Percentiles rank a stretch among this genome's conserved stretches.
These are phyloP conservation scores for Radiomyces spectabilis DNA, from an alignment of 192 early-diverging fungal species.

Conservation along the genomic window DNA sequence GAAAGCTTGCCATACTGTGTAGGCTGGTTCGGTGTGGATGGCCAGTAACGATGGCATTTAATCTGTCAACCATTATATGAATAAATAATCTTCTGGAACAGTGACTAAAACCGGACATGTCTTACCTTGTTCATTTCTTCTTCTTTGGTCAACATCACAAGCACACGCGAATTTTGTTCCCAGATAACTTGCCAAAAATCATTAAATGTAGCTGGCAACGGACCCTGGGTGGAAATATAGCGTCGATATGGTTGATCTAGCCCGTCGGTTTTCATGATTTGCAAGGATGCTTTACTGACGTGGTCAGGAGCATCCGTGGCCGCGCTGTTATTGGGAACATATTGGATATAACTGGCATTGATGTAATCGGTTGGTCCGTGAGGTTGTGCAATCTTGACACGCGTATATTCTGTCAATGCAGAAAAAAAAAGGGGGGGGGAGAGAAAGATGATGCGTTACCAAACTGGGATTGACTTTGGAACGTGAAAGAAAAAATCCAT, in stretches of 20 bases:
- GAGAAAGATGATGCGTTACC: no score
- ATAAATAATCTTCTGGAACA: background rate
- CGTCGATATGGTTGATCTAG: conserved; percentile 12
- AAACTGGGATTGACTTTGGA: no score
- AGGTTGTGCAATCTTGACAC: conserved; percentile 22
- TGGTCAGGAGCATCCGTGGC: conserved; percentile 5
- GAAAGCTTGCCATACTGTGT: conserved; percentile 41
- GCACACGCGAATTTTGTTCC: conserved; percentile 77
- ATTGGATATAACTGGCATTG: conserved; percentile 31
- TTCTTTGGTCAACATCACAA: conserved; percentile 95
- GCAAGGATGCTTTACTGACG: background rate
- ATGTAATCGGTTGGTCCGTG: conserved; percentile 24
- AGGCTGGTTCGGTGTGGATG: conserved; percentile 30
- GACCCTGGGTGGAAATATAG: conserved; percentile 65
- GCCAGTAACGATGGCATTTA: conserved; percentile 93
- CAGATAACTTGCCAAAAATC: conserved; percentile 97
- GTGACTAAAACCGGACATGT: no score
- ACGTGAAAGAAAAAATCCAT: no score
- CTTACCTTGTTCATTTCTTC: conserved; percentile 76
- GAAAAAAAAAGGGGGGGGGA: background rate
- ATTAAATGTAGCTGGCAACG: conserved; percentile 68
- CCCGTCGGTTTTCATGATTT: background rate
- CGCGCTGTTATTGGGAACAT: background rate
- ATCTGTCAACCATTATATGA: conserved; percentile 20
- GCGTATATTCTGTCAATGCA: conserved; percentile 30